A percentile compares a stretch with the other conserved stretches of the same genome.
Conservation (phyloP, 495 filamentous ascomycete genomes). For the Evernia prunastri region DNA sequence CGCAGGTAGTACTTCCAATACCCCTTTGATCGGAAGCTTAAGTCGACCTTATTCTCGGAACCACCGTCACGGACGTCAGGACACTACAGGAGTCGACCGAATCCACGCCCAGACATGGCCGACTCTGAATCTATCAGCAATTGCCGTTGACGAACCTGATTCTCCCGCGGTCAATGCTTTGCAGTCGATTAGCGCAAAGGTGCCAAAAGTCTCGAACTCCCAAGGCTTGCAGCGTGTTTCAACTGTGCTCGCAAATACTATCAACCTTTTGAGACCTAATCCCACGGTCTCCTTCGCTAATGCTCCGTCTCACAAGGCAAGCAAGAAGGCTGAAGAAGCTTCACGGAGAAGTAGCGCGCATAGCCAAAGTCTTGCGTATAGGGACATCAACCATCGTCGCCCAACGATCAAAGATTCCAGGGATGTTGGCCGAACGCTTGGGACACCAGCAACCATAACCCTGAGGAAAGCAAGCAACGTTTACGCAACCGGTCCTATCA, state of each 20-base stretch:
- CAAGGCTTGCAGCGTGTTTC: conserved; percentile 2
- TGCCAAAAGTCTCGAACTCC: neutral
- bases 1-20: neutral
- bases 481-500: neutral
- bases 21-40: neutral
- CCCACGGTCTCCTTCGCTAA: neutral
- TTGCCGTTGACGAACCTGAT: neutral
- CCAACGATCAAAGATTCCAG: conserved; percentile 2
- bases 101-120: conserved; percentile 2
- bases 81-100: neutral
- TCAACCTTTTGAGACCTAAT: neutral
- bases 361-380: conserved; percentile 1
- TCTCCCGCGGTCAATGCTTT: conserved; percentile 13
- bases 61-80: neutral
- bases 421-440: neutral
- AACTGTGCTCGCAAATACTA: neutral
- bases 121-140: too few relatives aligned
- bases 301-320: neutral
- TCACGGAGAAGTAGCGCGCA: neutral
- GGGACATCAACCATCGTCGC: neutral
- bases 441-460: conserved; percentile 22
- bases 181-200: conserved; percentile 3
- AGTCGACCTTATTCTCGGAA: neutral
- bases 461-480: conserved; percentile 25
- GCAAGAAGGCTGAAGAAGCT: neutral